Evolutionary conservation across 345 rosid species (phyloP), one percentile per base, ranked within the genome.

Genomic region (Syzygium jambos): DNA sequence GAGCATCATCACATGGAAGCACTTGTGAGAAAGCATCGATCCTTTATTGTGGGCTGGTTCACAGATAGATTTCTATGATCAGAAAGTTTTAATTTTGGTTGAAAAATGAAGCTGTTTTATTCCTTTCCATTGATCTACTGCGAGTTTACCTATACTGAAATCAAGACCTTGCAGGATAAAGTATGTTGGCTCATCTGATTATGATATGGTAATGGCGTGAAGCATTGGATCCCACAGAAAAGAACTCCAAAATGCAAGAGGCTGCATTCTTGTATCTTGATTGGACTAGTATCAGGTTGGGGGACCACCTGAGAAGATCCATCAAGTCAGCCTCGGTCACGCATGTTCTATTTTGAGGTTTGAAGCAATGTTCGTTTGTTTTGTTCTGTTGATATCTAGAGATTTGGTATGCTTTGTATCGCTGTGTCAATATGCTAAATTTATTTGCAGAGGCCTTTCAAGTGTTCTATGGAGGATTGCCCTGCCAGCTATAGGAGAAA

Each of bases 301-400:
- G 99, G 90, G 98, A 95, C 98, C 98, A 85, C 99, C 99, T 95
- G 98, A 96, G 98, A 96, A 97, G 99, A 96, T 95, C 96, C 98
- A 52, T 93, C 96, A 95, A 92, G 98, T 84, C 80, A 84, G 99
- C 99, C 99, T 96, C 94, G 30, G 65, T 93, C 99, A 97, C 99
- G 96, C 95, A 2, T 88, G 85, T 54, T n/a, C 65, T 57, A 57
- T 53, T 30, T 52, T 84, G 93, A 93, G 94, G 95, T 94, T 91
- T 89, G 94, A 87, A 85, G 87, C 84, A 11, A 34, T 34, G 38
- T 34, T 84, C 41, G 19, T 63, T 52, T 19, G 13, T 29, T 57
- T 11, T 25, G 25, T 51, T 52, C 22, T 22, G 16, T 11, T 25
- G 30, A 59, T 59, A n/a, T 59, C 3, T 59, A 11, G 30, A 25